These are phyloP conservation scores for Debaryomyces psychrophilus DNA, from an alignment of 1,139 yeast genomes.

Conservation along the genomic window DNA sequence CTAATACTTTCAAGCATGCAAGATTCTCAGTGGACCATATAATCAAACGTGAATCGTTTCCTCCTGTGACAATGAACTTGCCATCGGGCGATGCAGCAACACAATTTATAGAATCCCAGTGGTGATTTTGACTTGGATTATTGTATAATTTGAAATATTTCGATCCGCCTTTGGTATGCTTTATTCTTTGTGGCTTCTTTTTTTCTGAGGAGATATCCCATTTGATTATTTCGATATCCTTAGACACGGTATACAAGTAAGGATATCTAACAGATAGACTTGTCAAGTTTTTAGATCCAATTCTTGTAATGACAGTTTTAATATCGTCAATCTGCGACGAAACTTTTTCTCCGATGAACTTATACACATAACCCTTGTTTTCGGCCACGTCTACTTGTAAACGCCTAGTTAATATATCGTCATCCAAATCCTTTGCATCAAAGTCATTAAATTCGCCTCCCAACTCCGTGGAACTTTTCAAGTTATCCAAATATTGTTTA, in stretches of 20 bases:
- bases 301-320: slow-evolving; percentile 48
- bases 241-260: slow-evolving; percentile 77
- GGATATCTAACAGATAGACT: slow-evolving; percentile 57
- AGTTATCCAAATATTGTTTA: slow-evolving; percentile 83
- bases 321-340: slow-evolving; percentile 46
- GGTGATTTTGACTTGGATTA: slow-evolving; percentile 59
- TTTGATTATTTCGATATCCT: slow-evolving; percentile 78
- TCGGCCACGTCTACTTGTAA: slow-evolving; percentile 89
- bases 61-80: slow-evolving; percentile 86
- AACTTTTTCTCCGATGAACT: slow-evolving; percentile 59
- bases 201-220: slow-evolving; percentile 53
- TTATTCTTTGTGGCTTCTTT: slow-evolving; percentile 63
- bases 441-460: slow-evolving; percentile 60
- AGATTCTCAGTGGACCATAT: slow-evolving; percentile 86
- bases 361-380: slow-evolving; percentile 78
- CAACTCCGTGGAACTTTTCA: slow-evolving; percentile 57
- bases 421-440: slow-evolving; percentile 91
- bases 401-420: slow-evolving; percentile 79
- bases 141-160: slow-evolving; percentile 39
- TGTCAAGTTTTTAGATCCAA: slow-evolving; percentile 62
- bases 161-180: slow-evolving; percentile 66
- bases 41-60: slow-evolving; percentile 74
- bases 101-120: slow-evolving; percentile 72
- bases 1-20: slow-evolving; percentile 73
- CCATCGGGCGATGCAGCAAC: slow-evolving; percentile 91